These are phyloP conservation scores for Plectosphaerella sp. DNA, from an alignment of 2,329 filamentous ascomycete genomes.

Conservation along the genomic window DNA sequence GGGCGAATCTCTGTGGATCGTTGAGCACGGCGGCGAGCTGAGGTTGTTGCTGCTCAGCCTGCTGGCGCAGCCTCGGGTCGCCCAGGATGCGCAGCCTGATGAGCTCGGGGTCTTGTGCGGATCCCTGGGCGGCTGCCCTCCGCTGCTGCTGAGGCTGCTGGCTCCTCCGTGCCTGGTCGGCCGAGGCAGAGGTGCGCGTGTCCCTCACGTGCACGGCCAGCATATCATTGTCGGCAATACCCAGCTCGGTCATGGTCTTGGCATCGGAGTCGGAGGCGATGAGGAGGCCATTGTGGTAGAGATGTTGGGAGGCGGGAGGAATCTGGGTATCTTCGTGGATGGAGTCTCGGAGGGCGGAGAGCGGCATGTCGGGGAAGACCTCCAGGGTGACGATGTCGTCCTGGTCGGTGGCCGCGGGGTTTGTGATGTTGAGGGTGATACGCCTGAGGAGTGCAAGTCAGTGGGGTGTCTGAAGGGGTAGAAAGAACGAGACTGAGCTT, in stretches of 20 bases:
- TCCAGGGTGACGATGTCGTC: slow-evolving; percentile 78
- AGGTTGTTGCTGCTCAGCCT: slow-evolving; percentile 69
- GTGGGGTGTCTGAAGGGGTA: neutral
- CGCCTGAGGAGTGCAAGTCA: slow-evolving; percentile 52
- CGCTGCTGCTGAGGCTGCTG: slow-evolving; percentile 24
- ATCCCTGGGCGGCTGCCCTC: slow-evolving; percentile 12
- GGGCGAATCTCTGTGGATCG: slow-evolving; percentile 70
- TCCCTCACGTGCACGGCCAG: slow-evolving; percentile 76
- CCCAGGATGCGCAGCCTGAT: slow-evolving; percentile 79
- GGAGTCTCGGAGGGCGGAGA: slow-evolving; percentile 81
- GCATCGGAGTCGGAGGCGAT: slow-evolving; percentile 61
- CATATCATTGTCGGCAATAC: slow-evolving; percentile 87
- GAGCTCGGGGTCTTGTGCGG: slow-evolving; percentile 67
- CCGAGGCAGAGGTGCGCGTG: slow-evolving; percentile 43
- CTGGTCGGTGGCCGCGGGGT: slow-evolving; percentile 60
- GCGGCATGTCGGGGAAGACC: slow-evolving; percentile 74
- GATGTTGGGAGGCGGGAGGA: slow-evolving; percentile 67
- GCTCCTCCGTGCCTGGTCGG: slow-evolving; percentile 25
- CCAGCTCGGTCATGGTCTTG: slow-evolving; percentile 76
- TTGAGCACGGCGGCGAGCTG: slow-evolving; percentile 73
- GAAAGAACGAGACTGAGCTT: neutral
- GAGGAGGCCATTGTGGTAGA: slow-evolving; percentile 85
- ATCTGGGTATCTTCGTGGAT: slow-evolving; percentile 81
- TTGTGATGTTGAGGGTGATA: slow-evolving; percentile 81
- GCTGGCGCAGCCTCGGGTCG: slow-evolving; percentile 66